Evolutionary conservation across 176 grass and related monocot species (phyloP), one percentile per base, ranked within the genome.

Genomic region (Luzula sylvatica): DNA sequence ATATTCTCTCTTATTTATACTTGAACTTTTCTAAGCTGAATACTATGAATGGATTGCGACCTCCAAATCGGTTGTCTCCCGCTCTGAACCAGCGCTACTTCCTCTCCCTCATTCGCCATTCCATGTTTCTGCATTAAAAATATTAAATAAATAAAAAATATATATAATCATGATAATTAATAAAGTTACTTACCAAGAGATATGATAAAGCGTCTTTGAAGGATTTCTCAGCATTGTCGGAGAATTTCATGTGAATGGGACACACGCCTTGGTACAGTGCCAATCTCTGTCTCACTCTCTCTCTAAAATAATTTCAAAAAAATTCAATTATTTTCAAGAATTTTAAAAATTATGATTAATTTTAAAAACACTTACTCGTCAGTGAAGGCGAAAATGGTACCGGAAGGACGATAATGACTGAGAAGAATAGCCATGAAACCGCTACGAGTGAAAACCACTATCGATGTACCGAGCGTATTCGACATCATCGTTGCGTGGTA

Each of bases 401-500:
- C 81, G 65, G 81, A 79, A 0, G 92, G 92, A 11, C 92, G 78
- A 27, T 80, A 98, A 41, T 98, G 92, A 46, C 92, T 98, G 27
- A 98, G 92, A 42, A 98, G 68, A 67, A 98, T 87, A 50, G 81
- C 86, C 92, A 98, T 98, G 69, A 80, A 90, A 45, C 92, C 92
- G 4, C 77, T 82, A 56, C 85, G 81, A 41, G 92, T 98, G 81
- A 98, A 98, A 72, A 98, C 92, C 23, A 98, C 81, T 50, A 98
- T 90, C 65, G 92, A 90, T 15, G 85, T 98, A 43, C 60, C 65
- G 68, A 98, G 92, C 62, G 76, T 98, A 52, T 98, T 98, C 18
- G 92, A 83, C 85, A 98, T 98, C 78, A 98, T 98, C 38, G 92
- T 90, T 57, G 92, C 87, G 79, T 98, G 92, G 67, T 86, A 98